Conservation (phyloP, 306 rosid species). For the Cucurbita maxima region DNA sequence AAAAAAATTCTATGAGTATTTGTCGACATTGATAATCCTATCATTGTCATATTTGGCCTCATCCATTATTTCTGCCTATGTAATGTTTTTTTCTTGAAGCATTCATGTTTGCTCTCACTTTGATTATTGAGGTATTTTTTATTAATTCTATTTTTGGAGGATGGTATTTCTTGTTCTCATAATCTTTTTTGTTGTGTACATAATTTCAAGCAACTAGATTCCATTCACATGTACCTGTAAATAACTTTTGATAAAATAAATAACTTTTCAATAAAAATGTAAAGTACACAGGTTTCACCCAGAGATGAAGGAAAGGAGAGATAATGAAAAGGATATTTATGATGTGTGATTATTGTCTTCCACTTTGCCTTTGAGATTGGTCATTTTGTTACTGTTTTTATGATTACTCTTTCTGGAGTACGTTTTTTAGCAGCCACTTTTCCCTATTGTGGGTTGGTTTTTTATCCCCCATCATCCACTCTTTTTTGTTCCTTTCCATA, state of each 20-base stretch:
- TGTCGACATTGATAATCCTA: neutral
- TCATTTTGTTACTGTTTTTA: neutral
- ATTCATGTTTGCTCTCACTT: neutral
- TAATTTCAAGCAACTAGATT: neutral
- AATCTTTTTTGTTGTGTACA: neutral
- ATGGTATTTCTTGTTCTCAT: neutral
- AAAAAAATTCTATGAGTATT: neutral
- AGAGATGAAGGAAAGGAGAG: neutral
- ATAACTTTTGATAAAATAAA: no score
- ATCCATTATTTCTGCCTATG: neutral
- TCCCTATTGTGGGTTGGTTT: neutral
- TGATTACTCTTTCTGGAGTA: neutral
- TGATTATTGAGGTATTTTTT: neutral
- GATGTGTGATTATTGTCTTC: neutral
- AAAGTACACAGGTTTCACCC: neutral
- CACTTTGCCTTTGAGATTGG: neutral
- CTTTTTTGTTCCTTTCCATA: neutral
- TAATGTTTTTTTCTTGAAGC: neutral
- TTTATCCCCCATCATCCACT: neutral
- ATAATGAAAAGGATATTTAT: neutral
- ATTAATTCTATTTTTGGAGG: neutral
- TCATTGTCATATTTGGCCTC: neutral
- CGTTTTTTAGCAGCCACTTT: neutral
- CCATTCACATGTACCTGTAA: neutral
- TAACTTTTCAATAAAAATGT: neutral